phyloP scores from a whole-genome alignment of 805 yeast genomes.

The Hanseniaspora clermontiae region DNA sequence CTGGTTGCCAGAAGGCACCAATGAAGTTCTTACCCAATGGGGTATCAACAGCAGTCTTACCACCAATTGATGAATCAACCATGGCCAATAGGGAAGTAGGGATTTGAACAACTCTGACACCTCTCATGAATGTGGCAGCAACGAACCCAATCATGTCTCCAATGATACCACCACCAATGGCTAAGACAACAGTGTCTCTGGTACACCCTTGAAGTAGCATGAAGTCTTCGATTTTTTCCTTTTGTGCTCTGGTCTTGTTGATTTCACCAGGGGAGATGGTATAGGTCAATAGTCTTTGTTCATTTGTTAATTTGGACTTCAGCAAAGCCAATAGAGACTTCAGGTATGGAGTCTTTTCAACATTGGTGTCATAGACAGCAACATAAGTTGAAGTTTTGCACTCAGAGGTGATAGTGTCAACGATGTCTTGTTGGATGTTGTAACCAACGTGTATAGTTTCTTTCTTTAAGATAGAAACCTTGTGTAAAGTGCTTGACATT shows the following conservation, averaged over 20 bases:
- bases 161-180: slow-evolving; percentile 96
- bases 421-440: slow-evolving; percentile 61
- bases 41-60: slow-evolving; percentile 95
- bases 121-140: slow-evolving; percentile 99
- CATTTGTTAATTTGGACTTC: slow-evolving; percentile 31
- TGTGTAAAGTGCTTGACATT: slow-evolving; percentile 24
- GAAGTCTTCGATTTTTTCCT: slow-evolving; percentile 87
- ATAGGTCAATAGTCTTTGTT: slow-evolving; percentile 57
- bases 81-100: slow-evolving; percentile 90
- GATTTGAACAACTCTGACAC: slow-evolving; percentile 82
- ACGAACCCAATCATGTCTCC: slow-evolving; percentile 99
- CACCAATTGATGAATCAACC: slow-evolving; percentile 98
- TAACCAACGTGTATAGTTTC: slow-evolving; percentile 86
- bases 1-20: slow-evolving; percentile 97
- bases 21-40: slow-evolving; percentile 90
- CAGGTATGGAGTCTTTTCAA: slow-evolving; percentile 53
- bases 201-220: slow-evolving; percentile 76
- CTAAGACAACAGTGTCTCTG: slow-evolving; percentile 85
- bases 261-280: slow-evolving; percentile 87
- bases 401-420: slow-evolving; percentile 46
- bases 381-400: slow-evolving; percentile 84
- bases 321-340: slow-evolving; percentile 36
- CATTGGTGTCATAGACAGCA: slow-evolving; percentile 73
- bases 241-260: slow-evolving; percentile 74
- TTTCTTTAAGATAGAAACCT: slow-evolving; percentile 66